phyloP scores from a whole-genome alignment of 2,329 filamentous ascomycete species.

The Botrytis cinerea region DNA sequence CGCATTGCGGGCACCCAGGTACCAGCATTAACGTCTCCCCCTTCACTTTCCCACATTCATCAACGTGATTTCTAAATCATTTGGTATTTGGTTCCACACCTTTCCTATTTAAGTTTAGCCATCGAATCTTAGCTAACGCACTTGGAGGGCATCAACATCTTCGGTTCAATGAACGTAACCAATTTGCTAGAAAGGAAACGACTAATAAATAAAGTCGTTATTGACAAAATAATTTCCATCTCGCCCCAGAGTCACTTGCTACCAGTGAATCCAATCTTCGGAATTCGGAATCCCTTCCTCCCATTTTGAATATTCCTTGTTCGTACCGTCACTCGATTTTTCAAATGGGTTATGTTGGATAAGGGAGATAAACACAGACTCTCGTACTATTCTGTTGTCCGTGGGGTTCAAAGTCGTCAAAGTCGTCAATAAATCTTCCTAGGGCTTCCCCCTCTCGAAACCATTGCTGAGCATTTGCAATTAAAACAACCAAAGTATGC shows the following conservation, averaged over 20 bases:
- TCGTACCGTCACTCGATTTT: neutral
- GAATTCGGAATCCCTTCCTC: neutral
- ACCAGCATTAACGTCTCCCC: neutral
- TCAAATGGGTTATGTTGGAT: constrained; percentile 5
- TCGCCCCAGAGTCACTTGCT: neutral
- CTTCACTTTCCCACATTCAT: constrained; percentile 9
- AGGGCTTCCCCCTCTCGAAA: constrained; percentile 17
- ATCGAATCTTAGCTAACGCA: constrained; percentile 2
- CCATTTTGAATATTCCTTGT: constrained; percentile 17
- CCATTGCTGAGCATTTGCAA: constrained; percentile 19
- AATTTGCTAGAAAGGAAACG: constrained; percentile 9
- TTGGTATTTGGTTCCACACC: neutral
- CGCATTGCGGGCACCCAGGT: neutral
- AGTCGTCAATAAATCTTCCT: constrained; percentile 21
- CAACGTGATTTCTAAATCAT: constrained; percentile 10
- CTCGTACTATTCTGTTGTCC: constrained; percentile 14
- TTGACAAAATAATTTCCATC: constrained; percentile 13
- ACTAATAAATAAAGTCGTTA: neutral
- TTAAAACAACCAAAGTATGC: constrained; percentile 17
- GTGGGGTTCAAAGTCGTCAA: constrained; percentile 18
- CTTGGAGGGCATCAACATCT: constrained; percentile 17
- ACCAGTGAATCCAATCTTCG: neutral
- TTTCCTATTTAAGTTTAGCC: constrained; percentile 10
- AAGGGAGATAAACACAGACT: constrained; percentile 21
- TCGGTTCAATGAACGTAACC: constrained; percentile 12